Evolutionary conservation across 768 basidiomycete genomes (phyloP), one percentile per base, ranked within the genome.

Genomic region (Trametes sanguinea): DNA sequence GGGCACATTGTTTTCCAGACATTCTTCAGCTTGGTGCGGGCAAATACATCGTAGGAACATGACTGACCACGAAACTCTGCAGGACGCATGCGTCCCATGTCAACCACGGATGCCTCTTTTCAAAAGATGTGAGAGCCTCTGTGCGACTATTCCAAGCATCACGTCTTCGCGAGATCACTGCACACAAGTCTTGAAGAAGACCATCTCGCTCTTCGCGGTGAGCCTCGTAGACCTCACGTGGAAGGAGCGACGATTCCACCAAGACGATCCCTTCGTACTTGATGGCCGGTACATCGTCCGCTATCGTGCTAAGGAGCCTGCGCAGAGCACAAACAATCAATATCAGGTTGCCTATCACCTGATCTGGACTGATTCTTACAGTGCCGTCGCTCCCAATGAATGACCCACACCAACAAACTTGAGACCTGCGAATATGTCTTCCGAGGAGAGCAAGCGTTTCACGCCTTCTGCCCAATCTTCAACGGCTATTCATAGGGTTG

Each of bases 361-460:
- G 22, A 22, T 22, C 1, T 9, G 4, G 1, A 27, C 11, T 29
- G 4, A 27, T 11, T 37, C 64, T 37, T 32, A 65, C 64, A 62
- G 14, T 4, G 60, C 57, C 1, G 56, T 42, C 10, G 56, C 52
- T 4, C 64, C 64, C 4, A 58, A 51, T 11, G 64, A 65, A 51
- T 65, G 64, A 8, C 64, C 64, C 13, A 65, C n/a, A 2, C 56
- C 60, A 16, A 65, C 53, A 4, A 65, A 47, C 13, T 40, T 57
- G 32, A 62, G 64, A 2, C 64, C 64, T 8, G 29, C 37, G 6
- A 65, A 51, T 2, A 44, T 40, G 7, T 45, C 52, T 0, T 22
- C 22, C 22, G 60, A 29, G 0, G 60, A 51, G 32, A 51, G 22
- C n/a, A 65, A 54, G 13, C 39, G 39, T 35, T 56, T 57, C 6